Conservation (phyloP, 1,284 basidiomycete genomes). For the Thelephora terrestris region DNA sequence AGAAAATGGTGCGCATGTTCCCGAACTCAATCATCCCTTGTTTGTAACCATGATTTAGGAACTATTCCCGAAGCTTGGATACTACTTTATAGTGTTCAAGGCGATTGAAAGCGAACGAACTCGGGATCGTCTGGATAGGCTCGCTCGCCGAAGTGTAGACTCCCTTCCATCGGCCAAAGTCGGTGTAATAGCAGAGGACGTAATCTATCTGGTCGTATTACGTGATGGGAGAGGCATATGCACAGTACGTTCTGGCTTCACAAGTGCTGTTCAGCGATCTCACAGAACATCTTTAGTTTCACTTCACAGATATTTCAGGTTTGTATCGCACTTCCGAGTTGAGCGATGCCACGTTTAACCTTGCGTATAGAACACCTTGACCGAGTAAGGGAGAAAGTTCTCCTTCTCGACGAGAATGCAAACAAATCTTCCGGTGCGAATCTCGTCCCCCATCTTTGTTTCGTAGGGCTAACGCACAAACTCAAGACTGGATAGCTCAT, state of each 20-base stretch:
- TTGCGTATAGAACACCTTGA: conserved; percentile 61
- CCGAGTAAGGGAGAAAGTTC: conserved; percentile 65
- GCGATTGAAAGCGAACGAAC: conserved; percentile 60
- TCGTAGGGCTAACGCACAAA: not conserved
- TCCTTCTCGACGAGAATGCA: conserved; percentile 45
- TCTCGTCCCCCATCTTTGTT: not conserved
- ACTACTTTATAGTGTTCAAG: conserved; percentile 88
- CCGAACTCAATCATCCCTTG: not conserved
- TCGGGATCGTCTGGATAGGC: conserved; percentile 28
- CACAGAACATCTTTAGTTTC: conserved; percentile 49
- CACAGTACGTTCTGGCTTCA: conserved; percentile 37
- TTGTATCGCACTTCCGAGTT: not conserved
- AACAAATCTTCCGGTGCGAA: conserved; percentile 60
- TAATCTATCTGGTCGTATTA: conserved; percentile 87
- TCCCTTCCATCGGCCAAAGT: conserved; percentile 25
- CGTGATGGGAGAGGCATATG: conserved; percentile 68
- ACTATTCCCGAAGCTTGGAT: conserved; percentile 80
- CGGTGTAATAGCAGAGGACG: conserved; percentile 62
- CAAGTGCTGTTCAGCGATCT: conserved; percentile 4
- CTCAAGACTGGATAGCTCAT: conserved; percentile 88
- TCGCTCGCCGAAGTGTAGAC: conserved; percentile 17
- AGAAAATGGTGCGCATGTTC: conserved; percentile 58
- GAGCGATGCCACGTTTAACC: not conserved
- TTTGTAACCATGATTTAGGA: conserved; percentile 30
- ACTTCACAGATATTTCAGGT: conserved; percentile 82